Evolutionary conservation across 2,329 filamentous ascomycete genomes (phyloP).

Genomic region (Paramyrothecium roridum): DNA sequence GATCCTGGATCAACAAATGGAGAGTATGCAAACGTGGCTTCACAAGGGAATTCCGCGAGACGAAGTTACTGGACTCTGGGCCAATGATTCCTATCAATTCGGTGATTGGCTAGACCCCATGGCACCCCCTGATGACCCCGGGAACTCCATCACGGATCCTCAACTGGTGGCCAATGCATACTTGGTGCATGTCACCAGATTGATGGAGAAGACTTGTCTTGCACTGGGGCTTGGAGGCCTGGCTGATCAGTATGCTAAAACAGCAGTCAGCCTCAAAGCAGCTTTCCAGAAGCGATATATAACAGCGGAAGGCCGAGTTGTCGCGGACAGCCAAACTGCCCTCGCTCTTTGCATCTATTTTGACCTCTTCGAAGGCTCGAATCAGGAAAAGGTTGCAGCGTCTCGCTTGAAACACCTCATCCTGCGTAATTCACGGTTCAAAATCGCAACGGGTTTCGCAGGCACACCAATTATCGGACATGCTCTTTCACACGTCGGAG

Average conservation of each 20-base stretch:
- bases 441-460: conserved; percentile 37
- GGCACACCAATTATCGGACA: conserved; percentile 31
- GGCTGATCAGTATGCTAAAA: conserved; percentile 22
- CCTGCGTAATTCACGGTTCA: conserved; percentile 21
- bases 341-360: conserved; percentile 19
- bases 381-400: conserved; percentile 20
- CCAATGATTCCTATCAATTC: conserved; percentile 11
- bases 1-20: conserved; percentile 30
- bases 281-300: too few species aligned
- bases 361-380: conserved; percentile 19
- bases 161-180: conserved; percentile 41
- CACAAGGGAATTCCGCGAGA: not conserved
- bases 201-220: conserved; percentile 28
- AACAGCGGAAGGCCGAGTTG: too few species aligned
- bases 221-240: conserved; percentile 23
- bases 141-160: conserved; percentile 29
- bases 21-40: conserved; percentile 30
- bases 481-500: not conserved
- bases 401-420: conserved; percentile 26
- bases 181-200: conserved; percentile 34
- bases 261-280: too few species aligned
- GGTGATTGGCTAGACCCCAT: conserved; percentile 42
- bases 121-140: conserved; percentile 33
- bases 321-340: too few species aligned
- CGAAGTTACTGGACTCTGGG: conserved; percentile 36